phyloP scores from a whole-genome alignment of 768 basidiomycete genomes.

The Butyriboletus loyo region DNA sequence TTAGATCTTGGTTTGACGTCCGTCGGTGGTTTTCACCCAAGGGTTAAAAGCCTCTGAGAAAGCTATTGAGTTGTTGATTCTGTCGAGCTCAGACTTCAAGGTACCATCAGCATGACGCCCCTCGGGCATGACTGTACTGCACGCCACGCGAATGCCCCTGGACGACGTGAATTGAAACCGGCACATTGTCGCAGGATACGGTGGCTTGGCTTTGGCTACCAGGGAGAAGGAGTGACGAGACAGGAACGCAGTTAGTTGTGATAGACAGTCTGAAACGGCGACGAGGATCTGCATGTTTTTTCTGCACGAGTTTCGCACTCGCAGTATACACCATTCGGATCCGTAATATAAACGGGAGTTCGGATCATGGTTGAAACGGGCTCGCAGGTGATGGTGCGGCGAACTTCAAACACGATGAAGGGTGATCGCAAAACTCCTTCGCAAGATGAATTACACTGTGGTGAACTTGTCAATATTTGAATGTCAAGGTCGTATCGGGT shows the following conservation, averaged over 20 bases:
- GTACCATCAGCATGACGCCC: not conserved
- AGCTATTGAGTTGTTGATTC: not conserved
- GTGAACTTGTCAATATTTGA: not conserved
- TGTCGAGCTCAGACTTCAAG: not conserved
- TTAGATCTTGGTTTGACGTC: not conserved
- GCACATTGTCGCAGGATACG: not conserved
- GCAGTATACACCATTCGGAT: conserved; percentile 13
- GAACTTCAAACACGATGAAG: conserved; percentile 2
- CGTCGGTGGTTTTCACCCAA: conserved; percentile 1
- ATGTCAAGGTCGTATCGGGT: conserved; percentile 12
- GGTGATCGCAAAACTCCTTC: conserved; percentile 7
- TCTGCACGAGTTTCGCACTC: conserved; percentile 9
- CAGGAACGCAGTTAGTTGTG: conserved; percentile 14
- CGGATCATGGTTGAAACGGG: conserved; percentile 17
- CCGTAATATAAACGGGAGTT: conserved; percentile 11
- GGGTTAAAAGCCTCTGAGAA: conserved; percentile 10
- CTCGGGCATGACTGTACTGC: not conserved
- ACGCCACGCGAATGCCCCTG: not conserved
- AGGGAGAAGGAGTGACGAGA: conserved; percentile 11
- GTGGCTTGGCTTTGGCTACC: not conserved
- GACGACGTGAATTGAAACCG: not conserved
- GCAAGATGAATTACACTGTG: conserved; percentile 16
- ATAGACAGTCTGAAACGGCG: conserved; percentile 19
- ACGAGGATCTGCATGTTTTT: conserved; percentile 18
- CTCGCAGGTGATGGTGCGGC: conserved; percentile 13